phyloP scores from a whole-genome alignment of 805 yeast genomes.

The Ogataea zsoltii region DNA sequence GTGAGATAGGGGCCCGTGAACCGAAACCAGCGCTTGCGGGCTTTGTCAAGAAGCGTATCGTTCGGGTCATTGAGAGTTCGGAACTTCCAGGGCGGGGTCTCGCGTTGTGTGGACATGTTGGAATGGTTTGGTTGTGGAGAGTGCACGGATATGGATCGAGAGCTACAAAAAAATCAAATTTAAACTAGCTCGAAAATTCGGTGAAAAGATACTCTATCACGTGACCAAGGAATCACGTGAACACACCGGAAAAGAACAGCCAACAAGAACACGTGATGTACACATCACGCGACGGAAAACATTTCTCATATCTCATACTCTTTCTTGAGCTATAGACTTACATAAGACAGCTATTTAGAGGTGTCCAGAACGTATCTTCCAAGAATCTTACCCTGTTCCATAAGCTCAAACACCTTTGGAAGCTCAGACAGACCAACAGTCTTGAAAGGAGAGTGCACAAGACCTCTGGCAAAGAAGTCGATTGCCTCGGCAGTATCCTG shows the following conservation, averaged over 20 bases:
- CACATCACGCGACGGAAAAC: too few species aligned
- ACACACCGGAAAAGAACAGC: too few species aligned
- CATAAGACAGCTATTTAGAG: slow-evolving; percentile 46
- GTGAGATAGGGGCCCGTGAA: slow-evolving; percentile 31
- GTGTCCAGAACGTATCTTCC: slow-evolving; percentile 91
- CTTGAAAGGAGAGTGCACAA: slow-evolving; percentile 64
- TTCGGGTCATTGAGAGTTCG: slow-evolving; percentile 27
- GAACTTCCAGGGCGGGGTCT: slow-evolving; percentile 16
- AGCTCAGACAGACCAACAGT: slow-evolving; percentile 74
- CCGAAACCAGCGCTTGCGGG: slow-evolving; percentile 27
- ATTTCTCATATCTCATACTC: too few species aligned
- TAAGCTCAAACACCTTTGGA: slow-evolving; percentile 66
- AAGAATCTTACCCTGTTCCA: slow-evolving; percentile 81
- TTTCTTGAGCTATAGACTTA: too few species aligned
- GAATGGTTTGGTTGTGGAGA: slow-evolving; percentile 1
- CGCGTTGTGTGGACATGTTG: too few species aligned
- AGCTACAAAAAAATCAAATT: too few species aligned
- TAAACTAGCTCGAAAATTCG: too few species aligned
- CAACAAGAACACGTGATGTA: too few species aligned
- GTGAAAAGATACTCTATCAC: too few species aligned
- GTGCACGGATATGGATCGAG: too few species aligned
- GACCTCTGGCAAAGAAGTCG: slow-evolving; percentile 68
- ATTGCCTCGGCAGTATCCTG: slow-evolving; percentile 79
- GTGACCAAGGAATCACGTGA: too few species aligned
- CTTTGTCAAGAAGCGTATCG: slow-evolving; percentile 21